These are phyloP conservation scores for Hippophae rhamnoides DNA, from an alignment of 306 rosid genomes.

Conservation along the genomic window DNA sequence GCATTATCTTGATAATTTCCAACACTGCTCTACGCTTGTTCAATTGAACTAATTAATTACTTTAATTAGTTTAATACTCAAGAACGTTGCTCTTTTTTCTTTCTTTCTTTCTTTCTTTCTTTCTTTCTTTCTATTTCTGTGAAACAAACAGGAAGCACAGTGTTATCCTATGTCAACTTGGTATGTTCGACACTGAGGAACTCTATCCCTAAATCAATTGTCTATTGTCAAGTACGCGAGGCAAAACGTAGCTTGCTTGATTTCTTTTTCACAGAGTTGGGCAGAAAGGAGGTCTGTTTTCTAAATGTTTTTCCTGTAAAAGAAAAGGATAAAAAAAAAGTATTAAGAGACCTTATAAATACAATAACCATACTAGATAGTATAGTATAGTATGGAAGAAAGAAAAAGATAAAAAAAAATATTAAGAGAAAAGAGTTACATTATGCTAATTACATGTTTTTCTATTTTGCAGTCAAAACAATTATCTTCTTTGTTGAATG, in stretches of 20 bases:
- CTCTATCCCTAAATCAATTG: conserved; percentile 34
- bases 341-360: too few species aligned
- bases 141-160: conserved; percentile 28
- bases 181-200: conserved; percentile 27
- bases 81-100: not conserved
- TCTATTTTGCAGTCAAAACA: conserved; percentile 21
- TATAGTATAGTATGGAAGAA: too few species aligned
- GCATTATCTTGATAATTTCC: not conserved
- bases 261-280: conserved; percentile 34
- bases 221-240: conserved; percentile 39
- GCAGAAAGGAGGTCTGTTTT: conserved; percentile 27
- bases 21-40: not conserved
- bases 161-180: conserved; percentile 33
- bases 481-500: conserved; percentile 27
- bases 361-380: too few species aligned
- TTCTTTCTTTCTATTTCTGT: not conserved
- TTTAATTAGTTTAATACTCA: not conserved
- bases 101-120: not conserved
- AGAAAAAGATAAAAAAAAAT: too few species aligned
- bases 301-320: not conserved
- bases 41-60: not conserved
- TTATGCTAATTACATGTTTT: not conserved
- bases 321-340: not conserved
- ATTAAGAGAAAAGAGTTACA: not conserved
- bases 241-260: conserved; percentile 42